Base-by-base conservation (phyloP, 805 yeast species). In the Tetrapisispora namnaoensis region DNA sequence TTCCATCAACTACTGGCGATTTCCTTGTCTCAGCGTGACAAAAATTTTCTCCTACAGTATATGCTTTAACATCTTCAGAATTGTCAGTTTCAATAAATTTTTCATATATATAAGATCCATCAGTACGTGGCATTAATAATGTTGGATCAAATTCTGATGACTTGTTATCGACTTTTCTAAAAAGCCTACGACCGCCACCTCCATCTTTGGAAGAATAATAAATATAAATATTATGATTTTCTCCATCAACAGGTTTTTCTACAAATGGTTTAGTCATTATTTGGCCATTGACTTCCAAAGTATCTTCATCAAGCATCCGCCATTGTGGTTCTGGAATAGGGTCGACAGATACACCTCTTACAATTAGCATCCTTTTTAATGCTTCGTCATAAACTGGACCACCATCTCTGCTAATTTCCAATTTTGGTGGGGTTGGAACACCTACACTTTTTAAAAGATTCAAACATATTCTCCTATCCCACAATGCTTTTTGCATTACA, bases 1-100 rank as follows among this genome's bases (percentile, higher is more conserved):
- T 86, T 43, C 99, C 99, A 69, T 93, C 99, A n/a, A 93, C 99
- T 3, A 93, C 99, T 1, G 99, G 99, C 0, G 96, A 88, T 66
- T 93, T 93, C 61, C 99, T 77, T 1, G 99, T 93, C 63, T 93
- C 99, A 0, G 99, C 99, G 66, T 93, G 99, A 64, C 99, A 93
- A 61, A 78, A 93, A 18, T 71, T 71, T 2, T 83, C 80, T 1
- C 99, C 98, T 4, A 93, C 98, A 1, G 99, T 93, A 66, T 93
- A 93, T 0, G 98, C 98, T 69, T 93, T 93, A 53, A 93, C 99
- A 67, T 93, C 99, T 69, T 93, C 99, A 61, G 89, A 90, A 63
- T 93, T 93, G 66, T 93, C 97, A 2, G 99, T 91, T 63, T 93
- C 97, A 91, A 93, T 89, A 59, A 93, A 93, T 67, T 85, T 76